phyloP scores from a whole-genome alignment of 1,284 basidiomycete genomes.

The Peniophora sp. region DNA sequence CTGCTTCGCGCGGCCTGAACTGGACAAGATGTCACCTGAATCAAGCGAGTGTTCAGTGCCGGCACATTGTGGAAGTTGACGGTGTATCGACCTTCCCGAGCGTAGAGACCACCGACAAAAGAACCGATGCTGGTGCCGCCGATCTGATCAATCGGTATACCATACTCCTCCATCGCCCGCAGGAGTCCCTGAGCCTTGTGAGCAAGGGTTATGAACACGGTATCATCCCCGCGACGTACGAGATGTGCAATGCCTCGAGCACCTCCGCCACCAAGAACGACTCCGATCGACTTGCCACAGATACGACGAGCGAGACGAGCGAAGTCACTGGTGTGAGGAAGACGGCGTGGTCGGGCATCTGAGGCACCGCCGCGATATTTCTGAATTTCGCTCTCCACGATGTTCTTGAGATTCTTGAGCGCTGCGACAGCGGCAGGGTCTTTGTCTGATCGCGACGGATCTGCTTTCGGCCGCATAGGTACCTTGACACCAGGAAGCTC shows the following conservation, averaged over 20 bases:
- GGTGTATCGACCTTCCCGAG: conserved; percentile 61
- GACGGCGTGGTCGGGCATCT: conserved; percentile 65
- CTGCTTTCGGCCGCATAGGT: conserved; percentile 50
- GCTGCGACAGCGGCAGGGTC: conserved; percentile 89
- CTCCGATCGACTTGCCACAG: conserved; percentile 88
- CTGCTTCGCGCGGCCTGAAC: conserved; percentile 81
- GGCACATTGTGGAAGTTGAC: too few relatives aligned
- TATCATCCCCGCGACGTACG: conserved; percentile 35
- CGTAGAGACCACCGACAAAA: conserved; percentile 94
- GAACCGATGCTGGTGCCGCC: conserved; percentile 89
- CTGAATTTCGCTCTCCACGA: conserved; percentile 83
- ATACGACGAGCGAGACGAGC: conserved; percentile 85
- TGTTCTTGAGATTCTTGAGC: conserved; percentile 85
- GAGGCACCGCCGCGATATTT: conserved; percentile 73
- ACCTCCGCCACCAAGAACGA: conserved; percentile 94
- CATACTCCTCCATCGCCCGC: conserved; percentile 85
- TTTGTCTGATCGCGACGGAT: conserved; percentile 37
- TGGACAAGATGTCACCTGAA: conserved; percentile 77
- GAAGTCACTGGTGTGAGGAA: conserved; percentile 87
- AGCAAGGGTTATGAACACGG: conserved; percentile 7
- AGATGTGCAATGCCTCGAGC: conserved; percentile 93
- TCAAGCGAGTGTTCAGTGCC: too few relatives aligned
- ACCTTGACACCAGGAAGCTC: conserved; percentile 69
- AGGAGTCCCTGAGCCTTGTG: conserved; percentile 62
- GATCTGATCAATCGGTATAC: conserved; percentile 90